Conservation (phyloP, 2,329 filamentous ascomycete species). For the Diaporthe sp. region DNA sequence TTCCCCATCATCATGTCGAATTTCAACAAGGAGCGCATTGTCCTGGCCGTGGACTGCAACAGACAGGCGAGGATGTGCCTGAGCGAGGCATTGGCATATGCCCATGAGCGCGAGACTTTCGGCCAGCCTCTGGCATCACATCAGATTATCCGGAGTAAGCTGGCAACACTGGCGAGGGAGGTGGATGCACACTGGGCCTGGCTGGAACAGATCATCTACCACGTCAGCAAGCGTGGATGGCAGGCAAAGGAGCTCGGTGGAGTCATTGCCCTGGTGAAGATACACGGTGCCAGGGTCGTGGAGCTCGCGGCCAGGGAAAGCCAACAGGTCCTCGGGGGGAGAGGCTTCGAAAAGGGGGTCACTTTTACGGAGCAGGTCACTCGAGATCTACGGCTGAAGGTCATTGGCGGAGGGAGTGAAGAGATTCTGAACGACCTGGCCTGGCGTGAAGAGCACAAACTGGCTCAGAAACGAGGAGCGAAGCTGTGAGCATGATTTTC, state of each 20-base stretch:
- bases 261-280: conserved; percentile 56
- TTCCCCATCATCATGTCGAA: conserved; percentile 72
- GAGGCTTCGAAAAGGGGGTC: conserved; percentile 63
- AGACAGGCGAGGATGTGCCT: conserved; percentile 70
- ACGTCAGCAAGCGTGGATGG: conserved; percentile 55
- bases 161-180: conserved; percentile 70
- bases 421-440: conserved; percentile 68
- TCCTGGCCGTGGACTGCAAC: conserved; percentile 69
- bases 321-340: conserved; percentile 68
- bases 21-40: conserved; percentile 72
- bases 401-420: conserved; percentile 68
- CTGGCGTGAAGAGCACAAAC: conserved; percentile 59
- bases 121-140: conserved; percentile 70
- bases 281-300: conserved; percentile 63
- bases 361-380: conserved; percentile 65
- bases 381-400: conserved; percentile 65
- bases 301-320: conserved; percentile 66
- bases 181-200: conserved; percentile 75
- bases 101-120: conserved; percentile 68
- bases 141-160: conserved; percentile 72
- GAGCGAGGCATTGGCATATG: conserved; percentile 66
- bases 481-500: conserved; percentile 31
- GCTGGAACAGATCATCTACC: conserved; percentile 72
- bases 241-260: conserved; percentile 52
- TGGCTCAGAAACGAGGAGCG: conserved; percentile 41